phyloP scores from a whole-genome alignment of 2,329 filamentous ascomycete species.

The Apiospora pterosperma region DNA sequence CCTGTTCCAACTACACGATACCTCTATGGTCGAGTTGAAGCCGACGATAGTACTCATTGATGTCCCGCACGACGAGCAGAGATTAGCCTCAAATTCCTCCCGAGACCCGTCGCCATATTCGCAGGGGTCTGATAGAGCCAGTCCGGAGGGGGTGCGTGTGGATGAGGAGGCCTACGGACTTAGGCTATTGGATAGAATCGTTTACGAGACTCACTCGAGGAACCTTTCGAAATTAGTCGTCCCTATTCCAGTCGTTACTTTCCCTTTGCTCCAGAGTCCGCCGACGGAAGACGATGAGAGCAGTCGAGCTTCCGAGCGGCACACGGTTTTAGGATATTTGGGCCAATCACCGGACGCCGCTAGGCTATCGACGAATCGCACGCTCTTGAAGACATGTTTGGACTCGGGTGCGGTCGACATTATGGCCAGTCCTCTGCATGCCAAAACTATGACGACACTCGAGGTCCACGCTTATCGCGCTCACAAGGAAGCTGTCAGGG shows the following conservation, averaged over 20 bases:
- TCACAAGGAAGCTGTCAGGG: constrained; percentile 70
- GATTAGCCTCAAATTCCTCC: constrained; percentile 33
- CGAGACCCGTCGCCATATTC: constrained; percentile 45
- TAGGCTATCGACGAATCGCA: constrained; percentile 34
- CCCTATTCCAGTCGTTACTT: constrained; percentile 51
- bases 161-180: constrained; percentile 53
- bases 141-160: constrained; percentile 37
- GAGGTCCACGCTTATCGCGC: constrained; percentile 81
- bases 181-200: constrained; percentile 51
- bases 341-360: constrained; percentile 21
- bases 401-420: constrained; percentile 87
- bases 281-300: constrained; percentile 21
- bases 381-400: constrained; percentile 66
- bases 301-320: constrained; percentile 14
- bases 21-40: constrained; percentile 47
- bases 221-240: constrained; percentile 55
- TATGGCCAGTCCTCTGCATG: constrained; percentile 73
- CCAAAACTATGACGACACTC: constrained; percentile 69
- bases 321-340: constrained; percentile 13
- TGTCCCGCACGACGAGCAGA: constrained; percentile 47
- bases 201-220: constrained; percentile 54
- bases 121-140: constrained; percentile 28
- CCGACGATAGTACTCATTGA: constrained; percentile 58
- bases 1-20: constrained; percentile 50
- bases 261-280: constrained; percentile 25